These are phyloP conservation scores for Brassica nigra DNA, from an alignment of 345 rosid species.

Conservation along the genomic window DNA sequence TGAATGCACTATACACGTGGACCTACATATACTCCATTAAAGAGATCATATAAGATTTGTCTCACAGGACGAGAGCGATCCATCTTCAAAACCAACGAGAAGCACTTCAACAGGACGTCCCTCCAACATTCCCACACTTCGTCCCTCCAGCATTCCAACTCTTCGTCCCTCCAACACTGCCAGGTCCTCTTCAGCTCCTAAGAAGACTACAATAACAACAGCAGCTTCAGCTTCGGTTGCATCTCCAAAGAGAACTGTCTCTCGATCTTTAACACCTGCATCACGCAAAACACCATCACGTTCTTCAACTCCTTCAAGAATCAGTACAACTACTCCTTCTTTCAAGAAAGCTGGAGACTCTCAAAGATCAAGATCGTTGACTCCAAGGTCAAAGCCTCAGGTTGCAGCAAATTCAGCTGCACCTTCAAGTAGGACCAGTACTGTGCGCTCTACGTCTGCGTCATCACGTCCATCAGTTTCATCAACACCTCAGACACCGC, in stretches of 20 bases:
- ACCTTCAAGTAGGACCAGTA: slow-evolving; percentile 8
- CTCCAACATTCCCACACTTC: slow-evolving; percentile 21
- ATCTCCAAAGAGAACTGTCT: slow-evolving; percentile 30
- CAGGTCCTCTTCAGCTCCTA: slow-evolving; percentile 35
- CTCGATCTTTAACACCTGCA: slow-evolving; percentile 33
- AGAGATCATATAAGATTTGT: background rate
- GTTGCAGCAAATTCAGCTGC: background rate
- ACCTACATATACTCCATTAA: background rate
- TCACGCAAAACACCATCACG: slow-evolving; percentile 34
- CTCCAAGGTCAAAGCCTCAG: slow-evolving; percentile 34
- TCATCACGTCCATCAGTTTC: slow-evolving; percentile 25
- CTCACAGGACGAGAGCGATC: slow-evolving; percentile 19
- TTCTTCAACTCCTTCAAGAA: slow-evolving; percentile 34
- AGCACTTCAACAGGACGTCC: slow-evolving; percentile 33
- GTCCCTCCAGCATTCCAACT: slow-evolving; percentile 14
- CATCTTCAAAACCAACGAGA: slow-evolving; percentile 34
- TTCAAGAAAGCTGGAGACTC: slow-evolving; percentile 12
- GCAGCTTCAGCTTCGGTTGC: slow-evolving; percentile 24
- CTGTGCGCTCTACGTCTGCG: slow-evolving; percentile 26
- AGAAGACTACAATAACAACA: slow-evolving; percentile 18
- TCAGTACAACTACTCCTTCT: slow-evolving; percentile 19
- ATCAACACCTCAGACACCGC: slow-evolving; percentile 34
- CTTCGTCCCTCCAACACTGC: slow-evolving; percentile 12
- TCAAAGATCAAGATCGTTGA: slow-evolving; percentile 39
- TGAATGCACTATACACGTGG: background rate